phyloP scores from a whole-genome alignment of 2,329 filamentous ascomycete species.

The Neonectria neomacrospora region DNA sequence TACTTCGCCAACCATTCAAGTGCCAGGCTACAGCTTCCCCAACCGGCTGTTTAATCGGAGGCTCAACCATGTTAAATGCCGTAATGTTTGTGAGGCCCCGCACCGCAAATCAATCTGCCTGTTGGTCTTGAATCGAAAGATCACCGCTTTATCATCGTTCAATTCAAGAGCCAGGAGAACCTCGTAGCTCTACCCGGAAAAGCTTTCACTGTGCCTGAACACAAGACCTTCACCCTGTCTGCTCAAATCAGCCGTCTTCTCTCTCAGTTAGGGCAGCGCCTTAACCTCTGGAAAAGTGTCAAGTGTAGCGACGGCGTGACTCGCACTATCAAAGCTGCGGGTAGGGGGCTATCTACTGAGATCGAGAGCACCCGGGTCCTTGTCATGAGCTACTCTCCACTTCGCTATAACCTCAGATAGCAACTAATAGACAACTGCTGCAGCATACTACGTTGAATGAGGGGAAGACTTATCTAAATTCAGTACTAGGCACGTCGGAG shows the following conservation, averaged over 20 bases:
- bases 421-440: too few species aligned
- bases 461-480: background rate
- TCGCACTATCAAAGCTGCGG: constrained; percentile 55
- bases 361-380: too few species aligned
- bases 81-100: constrained; percentile 75
- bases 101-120: constrained; percentile 70
- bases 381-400: too few species aligned
- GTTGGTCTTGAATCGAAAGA: constrained; percentile 68
- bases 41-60: constrained; percentile 73
- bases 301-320: constrained; percentile 52
- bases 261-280: constrained; percentile 56
- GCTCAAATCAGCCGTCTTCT: constrained; percentile 53
- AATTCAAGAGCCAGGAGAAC: constrained; percentile 43
- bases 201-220: constrained; percentile 43
- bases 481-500: background rate
- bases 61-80: constrained; percentile 72
- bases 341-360: too few species aligned
- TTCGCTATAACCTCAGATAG: too few species aligned
- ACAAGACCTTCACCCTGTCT: constrained; percentile 46
- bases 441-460: too few species aligned
- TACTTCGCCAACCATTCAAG: constrained; percentile 54
- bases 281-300: constrained; percentile 60
- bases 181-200: constrained; percentile 35
- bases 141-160: constrained; percentile 54
- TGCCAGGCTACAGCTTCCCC: constrained; percentile 35